A percentile compares a stretch with the other conserved stretches of the same genome.
Evolutionary conservation across 2,329 filamentous ascomycete species (phyloP).

Genomic region (Xylariaceae sp.): DNA sequence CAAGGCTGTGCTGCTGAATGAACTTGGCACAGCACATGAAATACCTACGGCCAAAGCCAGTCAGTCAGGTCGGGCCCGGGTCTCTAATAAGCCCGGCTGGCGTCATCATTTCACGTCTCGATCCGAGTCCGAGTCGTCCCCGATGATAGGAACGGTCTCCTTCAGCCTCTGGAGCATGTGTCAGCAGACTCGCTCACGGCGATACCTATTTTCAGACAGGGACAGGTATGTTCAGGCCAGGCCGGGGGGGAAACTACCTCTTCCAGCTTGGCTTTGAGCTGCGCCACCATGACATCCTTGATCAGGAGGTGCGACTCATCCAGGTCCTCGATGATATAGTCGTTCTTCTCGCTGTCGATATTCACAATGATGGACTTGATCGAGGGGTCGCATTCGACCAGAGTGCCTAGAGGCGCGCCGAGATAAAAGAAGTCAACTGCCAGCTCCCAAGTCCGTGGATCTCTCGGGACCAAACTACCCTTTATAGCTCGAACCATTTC

Average conservation of each 20-base stretch:
- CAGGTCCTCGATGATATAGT: slow-evolving; percentile 72
- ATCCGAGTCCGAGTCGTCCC: slow-evolving; percentile 44
- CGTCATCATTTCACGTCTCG: slow-evolving; percentile 26
- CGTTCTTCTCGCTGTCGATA: slow-evolving; percentile 62
- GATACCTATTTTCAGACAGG: no score
- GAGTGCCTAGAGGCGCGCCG: slow-evolving; percentile 61
- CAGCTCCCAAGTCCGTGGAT: no score
- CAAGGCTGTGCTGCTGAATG: no score
- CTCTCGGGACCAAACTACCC: slow-evolving; percentile 11
- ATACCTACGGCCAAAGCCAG: no score
- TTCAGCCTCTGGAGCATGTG: slow-evolving; percentile 34
- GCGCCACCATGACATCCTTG: slow-evolving; percentile 63
- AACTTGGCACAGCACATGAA: no score
- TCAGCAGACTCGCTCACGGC: no score
- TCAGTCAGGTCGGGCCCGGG: no score
- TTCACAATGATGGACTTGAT: slow-evolving; percentile 80
- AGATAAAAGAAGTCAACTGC: no score
- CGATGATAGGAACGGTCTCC: slow-evolving; percentile 43
- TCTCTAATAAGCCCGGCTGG: no score
- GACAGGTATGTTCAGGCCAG: not conserved
- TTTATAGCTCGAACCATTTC: slow-evolving; percentile 23
- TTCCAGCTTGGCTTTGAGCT: slow-evolving; percentile 62
- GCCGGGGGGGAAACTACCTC: slow-evolving; percentile 37
- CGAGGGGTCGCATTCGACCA: slow-evolving; percentile 77
- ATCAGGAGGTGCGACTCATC: slow-evolving; percentile 70